A percentile compares a stretch with the other conserved stretches of the same genome.
Evolutionary conservation across 768 basidiomycete species (phyloP).

Genomic region (Lanmaoa rubissima): DNA sequence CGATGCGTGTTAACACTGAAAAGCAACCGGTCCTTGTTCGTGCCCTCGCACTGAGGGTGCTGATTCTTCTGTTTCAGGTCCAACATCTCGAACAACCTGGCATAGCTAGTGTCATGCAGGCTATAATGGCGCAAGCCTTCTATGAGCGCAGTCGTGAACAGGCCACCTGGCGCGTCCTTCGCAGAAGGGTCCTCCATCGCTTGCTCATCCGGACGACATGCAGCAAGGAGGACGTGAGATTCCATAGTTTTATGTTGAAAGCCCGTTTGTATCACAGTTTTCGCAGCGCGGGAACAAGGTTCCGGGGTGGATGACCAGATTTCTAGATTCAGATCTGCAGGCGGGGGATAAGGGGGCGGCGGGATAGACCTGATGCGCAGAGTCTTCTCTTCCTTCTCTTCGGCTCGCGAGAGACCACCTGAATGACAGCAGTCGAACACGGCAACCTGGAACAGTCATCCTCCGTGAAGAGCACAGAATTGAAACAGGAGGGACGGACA

Average conservation of each 20-base stretch:
- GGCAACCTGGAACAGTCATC: constrained; percentile 2
- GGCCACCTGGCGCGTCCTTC: constrained; percentile 8
- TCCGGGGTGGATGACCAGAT: constrained; percentile 5
- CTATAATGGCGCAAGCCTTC: constrained; percentile 6
- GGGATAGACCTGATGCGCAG: constrained; percentile 10
- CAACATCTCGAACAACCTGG: constrained; percentile 10
- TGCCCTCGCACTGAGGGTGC: constrained; percentile 22
- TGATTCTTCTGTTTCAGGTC: constrained; percentile 3
- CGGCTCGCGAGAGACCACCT: constrained; percentile 15
- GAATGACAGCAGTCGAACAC: constrained; percentile 24
- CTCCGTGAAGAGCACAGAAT: background rate
- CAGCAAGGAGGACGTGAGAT: constrained; percentile 23
- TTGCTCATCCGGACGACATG: constrained; percentile 14
- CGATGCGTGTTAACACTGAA: constrained; percentile 20
- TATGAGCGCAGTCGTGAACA: constrained; percentile 21
- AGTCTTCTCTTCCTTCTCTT: background rate
- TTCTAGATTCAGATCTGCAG: constrained; percentile 12
- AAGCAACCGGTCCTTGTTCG: constrained; percentile 14
- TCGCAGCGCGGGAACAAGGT: constrained; percentile 5
- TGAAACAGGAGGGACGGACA: background rate
- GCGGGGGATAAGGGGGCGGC: constrained; percentile 10
- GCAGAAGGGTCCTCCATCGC: constrained; percentile 13
- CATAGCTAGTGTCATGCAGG: constrained; percentile 17
- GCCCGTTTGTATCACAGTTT: constrained; percentile 5
- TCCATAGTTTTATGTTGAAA: constrained; percentile 18